Evolutionary conservation across 305 asterid species (phyloP), one percentile per base, ranked within the genome.

Genomic region (Fraxinus sp.): DNA sequence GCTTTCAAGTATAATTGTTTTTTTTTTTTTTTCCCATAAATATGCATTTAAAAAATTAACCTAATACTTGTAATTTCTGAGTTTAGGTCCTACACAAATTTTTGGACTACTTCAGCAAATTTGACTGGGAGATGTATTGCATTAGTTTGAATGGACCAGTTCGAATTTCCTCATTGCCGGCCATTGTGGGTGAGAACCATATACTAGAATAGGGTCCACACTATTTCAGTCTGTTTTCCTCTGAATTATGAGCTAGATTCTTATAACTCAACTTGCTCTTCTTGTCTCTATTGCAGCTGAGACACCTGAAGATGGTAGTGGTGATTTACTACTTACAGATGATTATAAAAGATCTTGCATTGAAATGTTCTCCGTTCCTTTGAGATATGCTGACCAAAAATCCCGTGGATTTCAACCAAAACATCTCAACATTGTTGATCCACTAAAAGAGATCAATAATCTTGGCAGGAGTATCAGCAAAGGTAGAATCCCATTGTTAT

Each of bases 391-490:
- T 14, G 93, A 90, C 71, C 84, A 33, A 49, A 88, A 36, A 71
- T 84, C 87, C 8, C 92, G 92, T 6, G 83, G 89, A 49, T 91
- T 95, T 87, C 94, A 80, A 71, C 84, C 10, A 74, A 95, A 95
- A 91, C 82, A 89, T 89, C 92, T 95, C 16, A 95, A 95, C 85
- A 91, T 95, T 26, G 88, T 95, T 75, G 98, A 95, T 87, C 98
- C 98, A 4, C 90, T 93, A 52, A 94, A 91, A 84, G 97, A 92
- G 81, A 80, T 62, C 84, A 93, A 94, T 84, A 95, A 95, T 88
- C 97, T 95, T 49, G 98, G 98, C 35, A 92, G 98, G 6, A 93
- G 98, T 82, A 95, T 95, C 66, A 91, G 90, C 84, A 88, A 89
- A 93, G 98, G 98, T 95, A 90, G 68, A n/a, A 71, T 5, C 33